Base-by-base conservation (phyloP, 805 yeast genomes). In the Yamadazyma takamatsuzukensis region DNA sequence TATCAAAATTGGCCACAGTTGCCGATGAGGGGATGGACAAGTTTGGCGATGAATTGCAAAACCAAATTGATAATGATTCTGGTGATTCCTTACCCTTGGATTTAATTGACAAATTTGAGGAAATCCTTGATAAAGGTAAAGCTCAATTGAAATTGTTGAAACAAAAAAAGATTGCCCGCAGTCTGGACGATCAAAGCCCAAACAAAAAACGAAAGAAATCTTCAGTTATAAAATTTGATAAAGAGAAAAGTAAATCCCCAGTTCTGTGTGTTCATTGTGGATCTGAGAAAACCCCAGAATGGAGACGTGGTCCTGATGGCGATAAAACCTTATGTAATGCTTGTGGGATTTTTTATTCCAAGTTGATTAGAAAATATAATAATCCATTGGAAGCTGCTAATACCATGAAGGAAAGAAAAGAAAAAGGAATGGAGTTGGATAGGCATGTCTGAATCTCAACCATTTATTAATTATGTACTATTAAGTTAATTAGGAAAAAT, bases 271-370 rank as follows among this genome's bases (percentile, higher is more conserved):
- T 37, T 21, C 95, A 87, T 45, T 88, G 96, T 60, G 80, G 80
- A 0, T 75, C 80, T 2, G 67, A 67, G 18, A 77, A 76, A 29
- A 84, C 95, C 0, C 96, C 96, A 0, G 96, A 89, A 56, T 88
- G 97, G 97, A 70, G 97, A 51, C 68, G 82, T 40, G 97, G 96
- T 0, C 96, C 96, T 1, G 72, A 75, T 36, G 95, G 95, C 0
- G 76, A 80, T 4, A 71, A 86, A 47, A 83, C 90, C 0, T 64
- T 88, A 38, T 88, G 97, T 59, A 88, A 88, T 56, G 96, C 97
- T 0, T 89, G 97, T 61, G 97, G 97, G 0, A 62, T 89, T 29
- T 83, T 78, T 47, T 80, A 72, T 49, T 69, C 82, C 11, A 83
- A 83, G 48, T 50, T 83, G 34, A 60, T 69, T 4, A 78, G 69